Base-by-base conservation (phyloP, 805 yeast species). In the Cyberlindnera amylophila region DNA sequence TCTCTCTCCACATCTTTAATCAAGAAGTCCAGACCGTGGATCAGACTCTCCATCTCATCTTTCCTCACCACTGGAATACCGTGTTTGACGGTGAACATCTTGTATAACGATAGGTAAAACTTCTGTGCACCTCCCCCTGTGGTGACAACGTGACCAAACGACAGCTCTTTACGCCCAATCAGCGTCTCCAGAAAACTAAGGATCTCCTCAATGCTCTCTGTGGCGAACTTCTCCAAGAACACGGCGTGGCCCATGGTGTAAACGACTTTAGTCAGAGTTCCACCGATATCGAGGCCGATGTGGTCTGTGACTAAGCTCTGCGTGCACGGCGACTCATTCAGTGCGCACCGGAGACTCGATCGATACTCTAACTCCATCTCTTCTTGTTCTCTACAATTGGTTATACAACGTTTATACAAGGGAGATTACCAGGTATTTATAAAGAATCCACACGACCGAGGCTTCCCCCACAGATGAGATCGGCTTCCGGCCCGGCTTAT, bases 61-160 rank as follows among this genome's bases (percentile, higher is more conserved):
- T 81, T 82, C 36, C 81, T 82, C 13, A 58, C 51, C 4, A 67
- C 62, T 8, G 48, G 45, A 13, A 53, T 51, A 12, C 49, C 44
- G 47, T 91, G 78, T 32, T 78, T 37, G 11, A 9, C 11, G 3
- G 38, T 37, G 28, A 42, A 42, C 4, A 37, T 77, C 14, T 67
- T 58, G 15, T 69, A 66, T 65, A 91, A 67, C 32, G 75, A 65
- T 40, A 81, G 80, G 54, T 84, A 75, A 56, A 81, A 91, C 65
- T 90, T 90, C 64, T 81, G 86, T 1, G 97, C 83, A 0, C 99
- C 99, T 8, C 99, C 99, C 9, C 99, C 99, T 0, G 99, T 91
- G 11, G 97, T 97, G 62, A 86, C 75, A 19, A 91, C 76, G 46
- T 79, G 77, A 2, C 85, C 72, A 27, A 59, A 61, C 23, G 53